Evolutionary conservation across 106 monocot genomes (phyloP), one percentile per base, ranked within the genome.

Genomic region (Phalaenopsis aphrodite): DNA sequence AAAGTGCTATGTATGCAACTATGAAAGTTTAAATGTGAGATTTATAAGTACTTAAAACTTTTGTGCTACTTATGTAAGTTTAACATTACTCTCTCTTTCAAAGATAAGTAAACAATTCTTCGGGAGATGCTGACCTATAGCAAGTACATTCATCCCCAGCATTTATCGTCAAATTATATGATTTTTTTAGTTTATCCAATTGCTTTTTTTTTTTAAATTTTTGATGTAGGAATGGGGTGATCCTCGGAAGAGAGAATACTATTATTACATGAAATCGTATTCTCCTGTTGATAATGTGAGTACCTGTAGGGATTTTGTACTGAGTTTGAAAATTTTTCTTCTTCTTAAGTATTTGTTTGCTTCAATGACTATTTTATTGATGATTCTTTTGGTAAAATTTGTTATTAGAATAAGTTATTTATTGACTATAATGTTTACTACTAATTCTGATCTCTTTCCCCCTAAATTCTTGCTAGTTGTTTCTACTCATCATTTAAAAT

Each of bases 181-280:
- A 30, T 1, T 76, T 76, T 49, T 2, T 1, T n/a, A n/a, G 24
- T 49, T 4, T 76, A 5, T n/a, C n/a, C 46, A 21, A 15, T 30
- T 5, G n/a, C 75, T n/a, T 76, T 38, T 43, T 74, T 36, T 19
- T 21, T 77, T 83, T 38, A 17, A 48, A 78, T 84, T 55, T 5
- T 82, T 79, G 21, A 30, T 82, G 69, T 79, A 95, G 95, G 95
- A 95, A 88, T 95, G 93, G 93, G 95, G 95, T 55, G 93, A 95
- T 84, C 95, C 95, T 57, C 80, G 95, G 45, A 85, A 85, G 55
- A 85, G 91, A 80, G 86, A 95, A 41, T 93, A 85, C 75, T 95
- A 93, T 68, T 86, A 81, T 80, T 93, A 95, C 80, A 93, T 95
- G 88, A 95, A 95, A 78, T 93, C 95, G 52, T 95, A 95, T 79